phyloP scores from a whole-genome alignment of 179 eudicot species.

The Sideroxylon spinosum region DNA sequence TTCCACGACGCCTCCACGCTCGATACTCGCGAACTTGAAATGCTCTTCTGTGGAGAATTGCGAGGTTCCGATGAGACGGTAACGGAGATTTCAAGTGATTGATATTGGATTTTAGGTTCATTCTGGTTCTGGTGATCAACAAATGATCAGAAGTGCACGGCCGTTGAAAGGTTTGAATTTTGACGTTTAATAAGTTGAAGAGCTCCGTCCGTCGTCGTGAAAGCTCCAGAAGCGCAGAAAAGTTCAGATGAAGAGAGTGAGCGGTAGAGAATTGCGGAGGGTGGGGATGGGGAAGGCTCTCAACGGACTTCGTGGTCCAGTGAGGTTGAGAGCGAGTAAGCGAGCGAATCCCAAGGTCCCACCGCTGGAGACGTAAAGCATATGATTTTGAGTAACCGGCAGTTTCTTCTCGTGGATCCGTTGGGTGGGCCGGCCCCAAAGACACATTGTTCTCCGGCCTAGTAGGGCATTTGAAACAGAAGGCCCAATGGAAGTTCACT shows the following conservation, averaged over 20 bases:
- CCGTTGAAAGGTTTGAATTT: neutral
- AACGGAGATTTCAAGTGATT: neutral
- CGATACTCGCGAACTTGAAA: constrained; percentile 19
- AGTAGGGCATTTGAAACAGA: too few relatives aligned
- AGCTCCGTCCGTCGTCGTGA: neutral
- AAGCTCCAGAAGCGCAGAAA: too few relatives aligned
- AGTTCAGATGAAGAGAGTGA: neutral
- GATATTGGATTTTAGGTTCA: constrained; percentile 10
- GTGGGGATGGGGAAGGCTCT: neutral
- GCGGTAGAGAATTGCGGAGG: neutral
- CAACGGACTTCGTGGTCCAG: neutral
- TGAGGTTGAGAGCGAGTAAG: neutral
- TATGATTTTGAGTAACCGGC: neutral
- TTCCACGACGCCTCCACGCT: constrained; percentile 23
- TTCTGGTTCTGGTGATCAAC: neutral
- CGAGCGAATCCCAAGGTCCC: neutral
- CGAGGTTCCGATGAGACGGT: constrained; percentile 7
- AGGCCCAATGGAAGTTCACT: too few relatives aligned
- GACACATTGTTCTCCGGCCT: too few relatives aligned
- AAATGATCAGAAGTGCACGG: neutral
- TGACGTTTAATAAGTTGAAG: neutral
- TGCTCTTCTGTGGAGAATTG: neutral
- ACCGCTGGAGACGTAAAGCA: neutral
- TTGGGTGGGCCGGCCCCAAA: too few relatives aligned
- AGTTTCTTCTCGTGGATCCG: too few relatives aligned